Evolutionary conservation across 2,329 filamentous ascomycete species (phyloP).

Genomic region (Aspergillus niger): DNA sequence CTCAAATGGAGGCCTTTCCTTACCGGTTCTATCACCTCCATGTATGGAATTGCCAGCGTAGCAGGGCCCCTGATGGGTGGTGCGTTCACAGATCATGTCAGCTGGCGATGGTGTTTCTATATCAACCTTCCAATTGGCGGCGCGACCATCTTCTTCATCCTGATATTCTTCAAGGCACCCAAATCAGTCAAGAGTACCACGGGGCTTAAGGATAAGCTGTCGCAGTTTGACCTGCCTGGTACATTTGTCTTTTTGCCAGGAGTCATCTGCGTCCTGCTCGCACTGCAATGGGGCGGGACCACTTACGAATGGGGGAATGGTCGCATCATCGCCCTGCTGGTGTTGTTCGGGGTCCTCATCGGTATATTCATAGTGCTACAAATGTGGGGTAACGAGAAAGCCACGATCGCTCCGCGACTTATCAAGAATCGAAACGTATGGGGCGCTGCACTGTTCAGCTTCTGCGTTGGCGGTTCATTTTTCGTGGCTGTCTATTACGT

Average conservation of each 20-base stretch:
- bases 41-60: constrained; percentile 47
- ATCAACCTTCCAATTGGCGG: constrained; percentile 57
- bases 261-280: constrained; percentile 48
- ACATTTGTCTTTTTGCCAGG: constrained; percentile 25
- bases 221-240: constrained; percentile 48
- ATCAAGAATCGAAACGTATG: constrained; percentile 47
- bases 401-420: constrained; percentile 50
- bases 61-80: constrained; percentile 40
- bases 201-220: constrained; percentile 27
- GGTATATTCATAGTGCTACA: constrained; percentile 41
- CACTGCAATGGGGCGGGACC: constrained; percentile 54
- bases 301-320: constrained; percentile 52
- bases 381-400: constrained; percentile 41
- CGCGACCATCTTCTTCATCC: constrained; percentile 44
- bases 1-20: constrained; percentile 44
- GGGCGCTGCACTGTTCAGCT: constrained; percentile 43
- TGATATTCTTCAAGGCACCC: constrained; percentile 38
- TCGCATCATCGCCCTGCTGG: constrained; percentile 34
- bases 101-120: constrained; percentile 53
- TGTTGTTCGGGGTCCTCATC: constrained; percentile 48
- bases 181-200: constrained; percentile 35
- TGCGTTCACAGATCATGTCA: constrained; percentile 19
- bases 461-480: constrained; percentile 48
- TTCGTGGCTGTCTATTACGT: constrained; percentile 50
- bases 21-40: constrained; percentile 44